A percentile compares a stretch with the other conserved stretches of the same genome.
phyloP scores from a whole-genome alignment of 2,329 filamentous ascomycete species.

The Colletotrichum chlorophyti region DNA sequence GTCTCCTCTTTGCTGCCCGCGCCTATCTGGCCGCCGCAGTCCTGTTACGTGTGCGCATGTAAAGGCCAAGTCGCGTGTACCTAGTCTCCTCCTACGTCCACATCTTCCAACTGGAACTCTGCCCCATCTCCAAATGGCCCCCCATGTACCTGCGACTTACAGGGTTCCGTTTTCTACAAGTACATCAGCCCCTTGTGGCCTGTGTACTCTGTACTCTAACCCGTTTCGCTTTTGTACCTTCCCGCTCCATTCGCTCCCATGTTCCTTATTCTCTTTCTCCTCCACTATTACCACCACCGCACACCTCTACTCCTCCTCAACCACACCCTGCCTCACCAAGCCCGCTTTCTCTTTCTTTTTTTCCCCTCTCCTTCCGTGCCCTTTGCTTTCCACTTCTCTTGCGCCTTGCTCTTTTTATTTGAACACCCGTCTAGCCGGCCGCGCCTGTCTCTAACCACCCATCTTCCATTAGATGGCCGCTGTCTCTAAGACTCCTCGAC shows the following conservation, averaged over 20 bases:
- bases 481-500: conserved; percentile 29
- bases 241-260: conserved; percentile 20
- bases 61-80: too few species aligned
- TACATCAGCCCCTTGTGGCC: conserved; percentile 22
- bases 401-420: conserved; percentile 27
- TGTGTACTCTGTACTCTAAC: conserved; percentile 23
- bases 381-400: conserved; percentile 3
- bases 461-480: conserved; percentile 29
- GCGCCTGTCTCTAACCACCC: conserved; percentile 11
- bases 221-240: conserved; percentile 6
- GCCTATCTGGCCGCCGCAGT: too few species aligned
- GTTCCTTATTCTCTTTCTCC: conserved; percentile 26
- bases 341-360: conserved; percentile 26
- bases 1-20: too few species aligned
- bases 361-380: too few species aligned
- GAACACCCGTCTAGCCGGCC: conserved; percentile 23
- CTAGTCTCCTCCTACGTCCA: neutral
- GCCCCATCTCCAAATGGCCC: neutral
- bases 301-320: conserved; percentile 25
- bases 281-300: conserved; percentile 17
- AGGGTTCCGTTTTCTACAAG: conserved; percentile 22
- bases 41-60: too few species aligned
- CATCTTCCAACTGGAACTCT: too few species aligned
- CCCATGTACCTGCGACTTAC: conserved; percentile 24
- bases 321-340: conserved; percentile 29